Percentiles rank a stretch among this genome's conserved stretches.
Evolutionary conservation across 1,284 basidiomycete genomes (phyloP).

Genomic region (Bondarzewia mesenterica): DNA sequence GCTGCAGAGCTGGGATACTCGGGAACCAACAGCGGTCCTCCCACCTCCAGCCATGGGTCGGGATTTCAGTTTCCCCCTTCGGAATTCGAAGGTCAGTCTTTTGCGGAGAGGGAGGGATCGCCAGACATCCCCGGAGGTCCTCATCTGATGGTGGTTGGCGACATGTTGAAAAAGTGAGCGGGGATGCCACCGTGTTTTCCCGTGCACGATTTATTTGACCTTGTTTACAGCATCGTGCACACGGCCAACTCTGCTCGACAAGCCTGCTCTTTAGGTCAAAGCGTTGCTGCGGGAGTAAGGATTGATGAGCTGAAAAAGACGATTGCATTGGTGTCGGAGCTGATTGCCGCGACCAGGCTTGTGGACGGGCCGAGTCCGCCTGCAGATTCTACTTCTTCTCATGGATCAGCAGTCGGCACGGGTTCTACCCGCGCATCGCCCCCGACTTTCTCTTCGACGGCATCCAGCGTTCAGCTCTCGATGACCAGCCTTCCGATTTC

Average conservation of each 20-base stretch:
- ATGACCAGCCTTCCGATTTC: conserved; percentile 7
- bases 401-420: conserved; percentile 1
- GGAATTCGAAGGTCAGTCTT: conserved; percentile 17
- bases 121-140: conserved; percentile 25
- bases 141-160: conserved; percentile 29
- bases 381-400: conserved; percentile 13
- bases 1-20: conserved; percentile 24
- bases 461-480: conserved; percentile 16
- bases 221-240: conserved; percentile 33
- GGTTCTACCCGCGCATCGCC: conserved; percentile 10
- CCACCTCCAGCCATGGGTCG: conserved; percentile 21
- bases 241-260: conserved; percentile 39
- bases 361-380: conserved; percentile 24
- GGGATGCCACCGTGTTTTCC: background rate
- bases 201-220: conserved; percentile 7
- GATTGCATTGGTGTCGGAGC: conserved; percentile 37
- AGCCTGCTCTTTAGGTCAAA: conserved; percentile 39
- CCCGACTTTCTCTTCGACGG: conserved; percentile 11
- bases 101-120: conserved; percentile 18
- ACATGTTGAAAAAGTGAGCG: conserved; percentile 32
- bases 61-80: conserved; percentile 21
- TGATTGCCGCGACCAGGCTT: conserved; percentile 38
- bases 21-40: conserved; percentile 21
- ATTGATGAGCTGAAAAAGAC: conserved; percentile 41
- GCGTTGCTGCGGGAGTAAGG: conserved; percentile 33